These are phyloP conservation scores for Aspergillus neoniger DNA, from an alignment of 2,329 filamentous ascomycete species.

Conservation along the genomic window DNA sequence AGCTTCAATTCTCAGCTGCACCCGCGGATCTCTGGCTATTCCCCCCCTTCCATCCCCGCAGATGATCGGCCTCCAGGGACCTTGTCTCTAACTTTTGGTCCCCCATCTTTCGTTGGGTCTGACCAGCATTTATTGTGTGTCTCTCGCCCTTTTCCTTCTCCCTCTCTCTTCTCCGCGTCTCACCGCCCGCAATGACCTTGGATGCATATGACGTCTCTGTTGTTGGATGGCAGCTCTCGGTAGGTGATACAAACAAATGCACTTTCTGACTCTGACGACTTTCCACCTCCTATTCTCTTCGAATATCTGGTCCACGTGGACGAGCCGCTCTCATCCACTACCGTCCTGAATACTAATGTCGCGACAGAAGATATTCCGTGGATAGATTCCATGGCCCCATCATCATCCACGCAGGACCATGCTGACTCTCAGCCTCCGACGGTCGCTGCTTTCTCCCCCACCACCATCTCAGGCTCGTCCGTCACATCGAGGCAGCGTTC, in stretches of 20 bases:
- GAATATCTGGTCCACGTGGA: neutral
- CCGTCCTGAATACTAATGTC: constrained; percentile 26
- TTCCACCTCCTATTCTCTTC: neutral
- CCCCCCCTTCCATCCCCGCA: neutral
- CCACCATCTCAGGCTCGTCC: constrained; percentile 69
- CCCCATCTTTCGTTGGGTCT: constrained; percentile 5
- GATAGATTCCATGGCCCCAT: constrained; percentile 56
- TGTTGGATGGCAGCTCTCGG: constrained; percentile 57
- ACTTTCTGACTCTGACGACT: neutral
- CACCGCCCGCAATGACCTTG: constrained; percentile 35
- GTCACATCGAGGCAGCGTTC: constrained; percentile 75
- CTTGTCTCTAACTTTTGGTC: constrained; percentile 7
- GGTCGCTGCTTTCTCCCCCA: constrained; percentile 85
- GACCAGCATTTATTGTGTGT: neutral
- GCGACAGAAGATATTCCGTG: constrained; percentile 51
- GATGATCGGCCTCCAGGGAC: constrained; percentile 1
- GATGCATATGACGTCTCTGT: constrained; percentile 39
- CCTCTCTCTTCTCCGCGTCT: constrained; percentile 10
- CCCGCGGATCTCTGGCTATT: constrained; percentile 10
- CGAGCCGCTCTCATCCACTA: neutral
- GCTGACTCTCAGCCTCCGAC: constrained; percentile 64
- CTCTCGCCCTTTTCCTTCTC: constrained; percentile 7
- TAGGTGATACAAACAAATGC: constrained; percentile 28
- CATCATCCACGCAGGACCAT: constrained; percentile 41
- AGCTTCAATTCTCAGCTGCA: constrained; percentile 3